A percentile compares a stretch with the other conserved stretches of the same genome.
These are phyloP conservation scores for Neonectria neomacrospora DNA, from an alignment of 2,329 filamentous ascomycete genomes.

Conservation along the genomic window DNA sequence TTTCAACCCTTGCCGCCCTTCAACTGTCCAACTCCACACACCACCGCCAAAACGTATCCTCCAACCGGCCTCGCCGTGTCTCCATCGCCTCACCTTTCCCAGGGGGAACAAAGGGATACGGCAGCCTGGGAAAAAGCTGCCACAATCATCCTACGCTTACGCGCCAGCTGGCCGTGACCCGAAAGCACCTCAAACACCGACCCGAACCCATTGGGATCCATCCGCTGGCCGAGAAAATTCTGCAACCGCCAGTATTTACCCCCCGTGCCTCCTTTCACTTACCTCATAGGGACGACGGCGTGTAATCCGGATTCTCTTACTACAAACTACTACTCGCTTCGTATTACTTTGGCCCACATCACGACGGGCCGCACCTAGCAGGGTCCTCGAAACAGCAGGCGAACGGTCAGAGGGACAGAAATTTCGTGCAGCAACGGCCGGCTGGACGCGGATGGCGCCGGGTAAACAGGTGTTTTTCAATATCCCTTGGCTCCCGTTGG, in stretches of 20 bases:
- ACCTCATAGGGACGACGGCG: constrained; percentile 11
- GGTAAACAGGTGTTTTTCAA: constrained; percentile 4
- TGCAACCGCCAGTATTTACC: neutral
- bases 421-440: constrained; percentile 2
- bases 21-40: constrained; percentile 30
- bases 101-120: constrained; percentile 25
- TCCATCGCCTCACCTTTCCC: constrained; percentile 40
- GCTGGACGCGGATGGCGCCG: constrained; percentile 27
- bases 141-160: constrained; percentile 27
- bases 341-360: constrained; percentile 18
- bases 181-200: neutral
- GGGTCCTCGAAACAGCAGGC: constrained; percentile 22
- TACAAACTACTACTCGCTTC: constrained; percentile 9
- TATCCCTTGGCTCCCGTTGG: neutral
- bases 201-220: constrained; percentile 12
- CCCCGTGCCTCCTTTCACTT: neutral
- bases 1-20: constrained; percentile 1
- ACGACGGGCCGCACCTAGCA: constrained; percentile 15
- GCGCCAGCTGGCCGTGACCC: constrained; percentile 18
- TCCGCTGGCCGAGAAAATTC: constrained; percentile 18
- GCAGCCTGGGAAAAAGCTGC: constrained; percentile 14
- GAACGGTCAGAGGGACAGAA: constrained; percentile 1
- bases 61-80: constrained; percentile 45
- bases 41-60: constrained; percentile 28
- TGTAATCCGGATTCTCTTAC: neutral